Base-by-base conservation (phyloP, 1,139 yeast genomes). In the Groenewaldozyma auringiensis region DNA sequence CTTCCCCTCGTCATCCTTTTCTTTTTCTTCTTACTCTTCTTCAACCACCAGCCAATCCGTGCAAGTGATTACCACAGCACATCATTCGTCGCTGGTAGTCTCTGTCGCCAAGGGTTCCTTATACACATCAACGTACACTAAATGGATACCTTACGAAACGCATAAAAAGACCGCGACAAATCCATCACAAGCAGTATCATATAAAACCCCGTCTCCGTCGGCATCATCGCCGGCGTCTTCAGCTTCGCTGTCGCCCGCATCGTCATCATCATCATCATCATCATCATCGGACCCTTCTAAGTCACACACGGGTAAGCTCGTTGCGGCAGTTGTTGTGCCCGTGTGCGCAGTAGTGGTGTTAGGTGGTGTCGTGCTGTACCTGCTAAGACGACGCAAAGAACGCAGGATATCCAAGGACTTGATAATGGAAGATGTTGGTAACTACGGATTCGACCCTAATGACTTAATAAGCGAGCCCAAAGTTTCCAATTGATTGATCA, bases 301-400 rank as follows among this genome's bases (percentile, higher is more conserved):
- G 14, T 16, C 42, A 3, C 42, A 40, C 27, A 34, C 31, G 17
- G 38, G 39, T 3, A 41, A 41, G 20, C 21, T 41, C 11, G 43
- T 37, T 4, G 38, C 35, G 2, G 43, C 43, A 13, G 38, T 41
- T 13, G 38, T 36, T n/a, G 43, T 41, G 13, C 43, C 43, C 4
- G 32, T 41, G 6, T 36, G 39, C 3, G 34, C 43, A 13, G 39
- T 41, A 2, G 39, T 37, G 9, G 33, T 41, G 20, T 14, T 41
- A 13, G 43, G 39, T 3, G 32, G 18, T 3, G n/a, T 25, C 13
- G 33, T 31, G 9, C 16, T 41, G 6, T 41, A 32, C 21, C 32
- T 41, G 22, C 33, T 41, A 6, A 14, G 34, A 29, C 43, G 43
- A 8, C 16, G 20, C 6, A 33, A 33, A 14, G 9, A 17, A 33